A percentile compares a stretch with the other conserved stretches of the same genome.
These are phyloP conservation scores for Euphrasia arctica DNA, from an alignment of 305 asterid species.

Conservation along the genomic window DNA sequence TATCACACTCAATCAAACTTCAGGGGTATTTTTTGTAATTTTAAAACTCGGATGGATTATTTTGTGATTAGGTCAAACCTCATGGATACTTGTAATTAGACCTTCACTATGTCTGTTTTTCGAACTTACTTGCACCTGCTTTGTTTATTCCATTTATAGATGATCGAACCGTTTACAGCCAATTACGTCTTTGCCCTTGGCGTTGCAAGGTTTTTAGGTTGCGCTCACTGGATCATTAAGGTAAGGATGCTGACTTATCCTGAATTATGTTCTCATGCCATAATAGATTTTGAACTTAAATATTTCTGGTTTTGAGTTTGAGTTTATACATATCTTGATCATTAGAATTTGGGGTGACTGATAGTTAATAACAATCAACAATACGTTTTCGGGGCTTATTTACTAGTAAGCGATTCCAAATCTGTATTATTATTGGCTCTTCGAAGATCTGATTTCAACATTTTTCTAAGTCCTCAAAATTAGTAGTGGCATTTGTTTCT, in stretches of 20 bases:
- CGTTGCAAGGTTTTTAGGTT: constrained; percentile 65
- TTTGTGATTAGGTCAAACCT: too few relatives aligned
- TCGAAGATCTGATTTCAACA: too few relatives aligned
- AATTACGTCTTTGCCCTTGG: constrained; percentile 87
- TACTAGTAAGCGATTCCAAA: background rate
- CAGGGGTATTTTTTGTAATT: too few relatives aligned
- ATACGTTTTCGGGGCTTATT: background rate
- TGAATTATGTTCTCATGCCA: background rate
- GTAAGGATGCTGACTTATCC: constrained; percentile 28
- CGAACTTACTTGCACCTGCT: background rate
- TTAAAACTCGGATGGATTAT: too few relatives aligned
- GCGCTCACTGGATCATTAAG: constrained; percentile 88
- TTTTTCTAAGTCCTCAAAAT: too few relatives aligned
- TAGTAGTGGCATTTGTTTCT: too few relatives aligned
- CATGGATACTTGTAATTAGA: background rate
- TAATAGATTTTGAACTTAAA: background rate
- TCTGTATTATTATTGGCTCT: background rate
- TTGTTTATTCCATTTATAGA: constrained; percentile 31
- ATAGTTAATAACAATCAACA: background rate
- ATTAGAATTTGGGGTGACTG: background rate
- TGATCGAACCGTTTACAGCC: constrained; percentile 84
- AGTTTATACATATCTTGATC: background rate
- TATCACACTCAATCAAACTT: too few relatives aligned
- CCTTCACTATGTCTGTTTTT: background rate
- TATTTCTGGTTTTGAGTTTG: background rate